Percentiles rank a stretch among this genome's conserved stretches.
phyloP scores from a whole-genome alignment of 2,329 filamentous ascomycete genomes.

The Colletotrichum sp. region DNA sequence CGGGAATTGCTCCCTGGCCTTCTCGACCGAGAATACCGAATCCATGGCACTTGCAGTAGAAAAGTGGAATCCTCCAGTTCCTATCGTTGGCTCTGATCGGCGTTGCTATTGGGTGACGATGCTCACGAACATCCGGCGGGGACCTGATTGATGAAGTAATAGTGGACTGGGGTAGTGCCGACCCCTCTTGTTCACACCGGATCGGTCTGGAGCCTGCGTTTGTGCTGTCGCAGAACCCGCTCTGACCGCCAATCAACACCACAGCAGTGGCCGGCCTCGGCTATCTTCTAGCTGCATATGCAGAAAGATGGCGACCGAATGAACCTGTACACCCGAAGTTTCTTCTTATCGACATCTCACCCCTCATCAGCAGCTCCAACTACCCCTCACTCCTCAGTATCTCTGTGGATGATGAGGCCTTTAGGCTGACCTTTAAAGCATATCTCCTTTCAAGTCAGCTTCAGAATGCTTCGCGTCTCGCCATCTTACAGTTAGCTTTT shows the following conservation, averaged over 20 bases:
- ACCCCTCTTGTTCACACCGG: background rate
- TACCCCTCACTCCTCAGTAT: background rate
- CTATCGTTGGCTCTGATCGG: background rate
- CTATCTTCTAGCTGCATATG: background rate
- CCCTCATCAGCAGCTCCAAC: background rate
- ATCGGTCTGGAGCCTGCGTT: background rate
- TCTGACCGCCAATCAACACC: background rate
- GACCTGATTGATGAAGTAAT: background rate
- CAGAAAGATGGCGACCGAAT: background rate
- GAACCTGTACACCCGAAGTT: background rate
- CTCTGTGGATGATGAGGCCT: background rate
- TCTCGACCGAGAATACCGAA: constrained; percentile 37
- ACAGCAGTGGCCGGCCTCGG: background rate
- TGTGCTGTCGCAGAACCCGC: background rate
- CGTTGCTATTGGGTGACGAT: background rate
- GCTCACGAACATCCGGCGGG: background rate
- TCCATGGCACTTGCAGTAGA: background rate
- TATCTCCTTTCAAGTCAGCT: background rate
- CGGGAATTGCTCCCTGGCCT: constrained; percentile 67
- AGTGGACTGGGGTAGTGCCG: background rate
- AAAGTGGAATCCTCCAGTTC: background rate
- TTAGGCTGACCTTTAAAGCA: background rate
- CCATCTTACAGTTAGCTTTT: background rate
- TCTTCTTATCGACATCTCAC: background rate
- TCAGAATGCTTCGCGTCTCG: background rate